Evolutionary conservation across 306 rosid genomes (phyloP).

Genomic region (Dalbergia cochinchinensis): DNA sequence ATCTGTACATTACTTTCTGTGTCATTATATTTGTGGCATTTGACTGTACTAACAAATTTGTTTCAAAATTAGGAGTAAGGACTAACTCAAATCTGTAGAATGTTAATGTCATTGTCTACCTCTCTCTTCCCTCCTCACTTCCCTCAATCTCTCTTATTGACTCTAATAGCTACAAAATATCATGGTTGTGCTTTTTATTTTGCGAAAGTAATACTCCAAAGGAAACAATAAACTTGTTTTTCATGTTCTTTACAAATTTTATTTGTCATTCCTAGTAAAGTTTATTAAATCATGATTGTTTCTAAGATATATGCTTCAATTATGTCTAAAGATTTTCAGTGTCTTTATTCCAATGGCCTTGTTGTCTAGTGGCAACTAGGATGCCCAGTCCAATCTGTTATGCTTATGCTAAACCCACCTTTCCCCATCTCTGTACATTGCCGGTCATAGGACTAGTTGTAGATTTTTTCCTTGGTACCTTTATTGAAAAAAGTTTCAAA

Average conservation of each 20-base stretch:
- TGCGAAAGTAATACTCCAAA: neutral
- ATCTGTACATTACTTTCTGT: neutral
- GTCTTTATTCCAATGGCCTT: constrained; percentile 8
- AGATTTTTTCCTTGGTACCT: neutral
- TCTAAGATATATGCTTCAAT: constrained; percentile 11
- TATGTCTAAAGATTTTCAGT: neutral
- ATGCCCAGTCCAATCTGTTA: neutral
- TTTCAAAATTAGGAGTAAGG: neutral
- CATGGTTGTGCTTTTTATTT: too few species aligned
- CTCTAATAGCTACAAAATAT: too few species aligned
- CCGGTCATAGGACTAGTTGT: neutral
- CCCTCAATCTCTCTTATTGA: neutral
- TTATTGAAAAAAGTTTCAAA: neutral
- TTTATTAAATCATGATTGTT: neutral
- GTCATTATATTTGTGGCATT: neutral
- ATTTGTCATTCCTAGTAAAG: neutral
- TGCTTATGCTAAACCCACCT: neutral
- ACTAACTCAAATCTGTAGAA: neutral
- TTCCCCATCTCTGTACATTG: neutral
- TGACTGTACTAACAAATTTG: neutral
- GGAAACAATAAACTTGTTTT: neutral
- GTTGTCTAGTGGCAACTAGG: constrained; percentile 8
- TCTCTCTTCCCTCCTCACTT: neutral
- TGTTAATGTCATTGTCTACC: neutral
- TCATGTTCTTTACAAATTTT: neutral